A percentile compares a stretch with the other conserved stretches of the same genome.
phyloP scores from a whole-genome alignment of 164 flowering plant genomes.

The Macadamia integrifolia region DNA sequence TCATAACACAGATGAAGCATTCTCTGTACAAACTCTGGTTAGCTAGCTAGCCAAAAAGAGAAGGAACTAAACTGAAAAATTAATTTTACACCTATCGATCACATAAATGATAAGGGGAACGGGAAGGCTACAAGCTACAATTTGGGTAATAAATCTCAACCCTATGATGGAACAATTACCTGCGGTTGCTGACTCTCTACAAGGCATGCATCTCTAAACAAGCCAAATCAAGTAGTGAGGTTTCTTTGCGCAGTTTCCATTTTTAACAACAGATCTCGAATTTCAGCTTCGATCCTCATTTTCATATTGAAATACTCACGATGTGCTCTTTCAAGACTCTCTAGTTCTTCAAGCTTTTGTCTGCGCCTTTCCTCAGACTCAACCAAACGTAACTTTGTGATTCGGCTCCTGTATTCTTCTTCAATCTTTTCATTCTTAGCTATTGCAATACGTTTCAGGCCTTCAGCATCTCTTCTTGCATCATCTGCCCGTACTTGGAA shows the following conservation, averaged over 20 bases:
- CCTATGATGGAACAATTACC: slow-evolving; percentile 10
- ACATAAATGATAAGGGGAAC: neutral
- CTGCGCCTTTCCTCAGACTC: slow-evolving; percentile 76
- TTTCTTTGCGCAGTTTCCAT: slow-evolving; percentile 81
- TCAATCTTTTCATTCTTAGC: slow-evolving; percentile 78
- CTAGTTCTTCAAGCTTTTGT: slow-evolving; percentile 72
- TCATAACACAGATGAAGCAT: slow-evolving; percentile 11
- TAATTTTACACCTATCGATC: slow-evolving; percentile 25
- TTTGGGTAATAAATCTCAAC: slow-evolving; percentile 1
- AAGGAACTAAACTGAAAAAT: slow-evolving; percentile 16
- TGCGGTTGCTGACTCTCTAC: neutral
- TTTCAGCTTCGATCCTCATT: slow-evolving; percentile 80
- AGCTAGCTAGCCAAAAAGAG: slow-evolving; percentile 10
- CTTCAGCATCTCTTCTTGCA: slow-evolving; percentile 88
- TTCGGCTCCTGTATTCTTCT: slow-evolving; percentile 54
- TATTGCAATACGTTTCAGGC: slow-evolving; percentile 59
- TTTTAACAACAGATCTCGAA: slow-evolving; percentile 64
- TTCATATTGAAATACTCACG: slow-evolving; percentile 72
- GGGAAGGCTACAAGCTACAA: slow-evolving; percentile 8
- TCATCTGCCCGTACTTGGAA: slow-evolving; percentile 81
- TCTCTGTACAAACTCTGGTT: slow-evolving; percentile 38
- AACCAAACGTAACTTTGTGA: slow-evolving; percentile 51
- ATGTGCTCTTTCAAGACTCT: slow-evolving; percentile 59
- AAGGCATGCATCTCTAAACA: neutral
- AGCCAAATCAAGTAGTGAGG: slow-evolving; percentile 34